Evolutionary conservation across 1,139 yeast species (phyloP).

Genomic region (Diutina rugosa): DNA sequence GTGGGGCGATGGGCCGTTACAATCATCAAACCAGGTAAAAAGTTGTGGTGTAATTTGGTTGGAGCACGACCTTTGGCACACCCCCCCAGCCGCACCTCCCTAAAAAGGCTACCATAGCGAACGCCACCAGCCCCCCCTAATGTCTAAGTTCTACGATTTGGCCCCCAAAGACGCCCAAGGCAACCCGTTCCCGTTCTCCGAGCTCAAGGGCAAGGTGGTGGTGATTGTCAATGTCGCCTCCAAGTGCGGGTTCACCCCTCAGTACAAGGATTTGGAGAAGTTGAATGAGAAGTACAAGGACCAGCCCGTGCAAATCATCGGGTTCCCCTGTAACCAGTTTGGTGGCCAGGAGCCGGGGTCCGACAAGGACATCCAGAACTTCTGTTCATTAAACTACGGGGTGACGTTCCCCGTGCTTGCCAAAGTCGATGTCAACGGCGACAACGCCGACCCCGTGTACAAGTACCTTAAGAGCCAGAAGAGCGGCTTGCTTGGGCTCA

Average conservation of each 20-base stretch:
- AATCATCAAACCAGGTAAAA: not conserved
- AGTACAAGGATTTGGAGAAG: constrained; percentile 65
- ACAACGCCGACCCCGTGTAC: constrained; percentile 68
- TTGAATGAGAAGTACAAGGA: constrained; percentile 68
- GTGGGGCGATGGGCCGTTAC: not conserved
- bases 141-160: constrained; percentile 33
- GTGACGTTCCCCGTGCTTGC: constrained; percentile 82
- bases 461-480: constrained; percentile 51
- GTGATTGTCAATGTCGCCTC: constrained; percentile 89
- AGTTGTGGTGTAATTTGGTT: too few species aligned
- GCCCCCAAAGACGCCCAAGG: constrained; percentile 44
- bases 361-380: constrained; percentile 39
- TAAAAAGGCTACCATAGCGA: not conserved
- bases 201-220: constrained; percentile 82
- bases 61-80: too few species aligned
- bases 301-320: constrained; percentile 66
- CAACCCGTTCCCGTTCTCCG: constrained; percentile 49
- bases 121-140: constrained; percentile 5
- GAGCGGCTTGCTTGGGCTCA: constrained; percentile 30
- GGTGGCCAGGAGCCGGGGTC: constrained; percentile 67
- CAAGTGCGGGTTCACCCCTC: constrained; percentile 82
- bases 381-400: constrained; percentile 25
- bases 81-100: not conserved
- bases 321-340: constrained; percentile 84
- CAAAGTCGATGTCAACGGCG: constrained; percentile 85